Evolutionary conservation across 768 basidiomycete species (phyloP).

Genomic region (Cystofilobasidium capitatum): DNA sequence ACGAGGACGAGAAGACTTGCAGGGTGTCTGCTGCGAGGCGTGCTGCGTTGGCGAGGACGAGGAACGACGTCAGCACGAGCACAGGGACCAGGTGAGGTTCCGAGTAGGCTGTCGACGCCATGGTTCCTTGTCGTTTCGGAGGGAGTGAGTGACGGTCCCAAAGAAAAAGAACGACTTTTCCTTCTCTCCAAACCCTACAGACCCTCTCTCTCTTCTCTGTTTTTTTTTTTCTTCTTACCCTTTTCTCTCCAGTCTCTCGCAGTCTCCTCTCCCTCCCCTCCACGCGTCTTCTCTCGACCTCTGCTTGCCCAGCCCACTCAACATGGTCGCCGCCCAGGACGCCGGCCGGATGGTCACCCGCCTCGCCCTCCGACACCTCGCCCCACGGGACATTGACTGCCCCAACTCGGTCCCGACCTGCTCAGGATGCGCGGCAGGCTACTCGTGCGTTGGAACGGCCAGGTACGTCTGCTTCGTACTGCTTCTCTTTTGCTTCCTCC

Average conservation of each 20-base stretch:
- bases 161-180: no score
- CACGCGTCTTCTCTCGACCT: background rate
- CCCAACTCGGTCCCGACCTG: slow-evolving; percentile 20
- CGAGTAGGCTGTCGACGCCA: no score
- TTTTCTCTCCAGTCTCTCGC: background rate
- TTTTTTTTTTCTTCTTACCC: background rate
- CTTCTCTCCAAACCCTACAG: background rate
- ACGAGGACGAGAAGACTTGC: background rate
- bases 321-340: background rate
- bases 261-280: background rate
- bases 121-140: no score
- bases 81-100: slow-evolving; percentile 40
- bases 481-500: background rate
- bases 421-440: slow-evolving; percentile 7
- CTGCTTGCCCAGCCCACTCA: background rate
- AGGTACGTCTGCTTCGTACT: slow-evolving; percentile 13
- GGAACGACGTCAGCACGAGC: slow-evolving; percentile 48
- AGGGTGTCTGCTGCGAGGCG: slow-evolving; percentile 43
- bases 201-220: background rate
- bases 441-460: slow-evolving; percentile 13
- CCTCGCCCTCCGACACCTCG: background rate
- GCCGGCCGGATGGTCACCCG: background rate
- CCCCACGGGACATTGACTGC: slow-evolving; percentile 19
- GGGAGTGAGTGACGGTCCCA: no score
- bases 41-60: slow-evolving; percentile 49